These are phyloP conservation scores for Salinomyces thailandicus DNA, from an alignment of 2,329 filamentous ascomycete genomes.

Conservation along the genomic window DNA sequence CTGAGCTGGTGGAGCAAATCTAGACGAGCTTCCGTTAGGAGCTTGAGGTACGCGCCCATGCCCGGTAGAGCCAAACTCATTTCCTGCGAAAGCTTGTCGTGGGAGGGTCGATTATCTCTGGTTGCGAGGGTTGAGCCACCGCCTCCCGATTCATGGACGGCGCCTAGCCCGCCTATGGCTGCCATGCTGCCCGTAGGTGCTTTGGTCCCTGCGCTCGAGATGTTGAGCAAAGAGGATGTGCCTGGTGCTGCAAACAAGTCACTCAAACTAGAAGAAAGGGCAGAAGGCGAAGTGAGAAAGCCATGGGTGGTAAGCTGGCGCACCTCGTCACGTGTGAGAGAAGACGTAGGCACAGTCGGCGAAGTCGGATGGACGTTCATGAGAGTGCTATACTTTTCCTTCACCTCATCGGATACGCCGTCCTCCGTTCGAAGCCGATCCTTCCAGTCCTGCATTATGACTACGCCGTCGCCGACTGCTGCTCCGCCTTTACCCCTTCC, in stretches of 20 bases:
- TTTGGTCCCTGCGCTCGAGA: constrained; percentile 50
- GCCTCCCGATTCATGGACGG: constrained; percentile 54
- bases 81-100: constrained; percentile 5
- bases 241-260: constrained; percentile 35
- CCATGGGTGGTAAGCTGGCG: constrained; percentile 54
- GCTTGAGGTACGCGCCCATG: constrained; percentile 56
- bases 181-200: constrained; percentile 58
- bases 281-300: constrained; percentile 49
- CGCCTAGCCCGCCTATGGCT: constrained; percentile 59
- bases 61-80: constrained; percentile 55
- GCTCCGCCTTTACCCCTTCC: constrained; percentile 47
- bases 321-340: constrained; percentile 39
- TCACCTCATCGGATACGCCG: constrained; percentile 30
- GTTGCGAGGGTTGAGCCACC: constrained; percentile 28
- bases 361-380: constrained; percentile 44
- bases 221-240: constrained; percentile 22
- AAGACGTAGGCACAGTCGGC: constrained; percentile 29
- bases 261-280: constrained; percentile 27
- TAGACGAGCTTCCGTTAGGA: constrained; percentile 50
- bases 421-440: constrained; percentile 16
- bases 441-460: constrained; percentile 49
- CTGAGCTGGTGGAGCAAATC: constrained; percentile 51
- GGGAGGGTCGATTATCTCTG: constrained; percentile 16
- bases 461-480: constrained; percentile 54
- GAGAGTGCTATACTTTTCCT: constrained; percentile 42